phyloP scores from a whole-genome alignment of 345 rosid genomes.

The Conringia planisiliqua region DNA sequence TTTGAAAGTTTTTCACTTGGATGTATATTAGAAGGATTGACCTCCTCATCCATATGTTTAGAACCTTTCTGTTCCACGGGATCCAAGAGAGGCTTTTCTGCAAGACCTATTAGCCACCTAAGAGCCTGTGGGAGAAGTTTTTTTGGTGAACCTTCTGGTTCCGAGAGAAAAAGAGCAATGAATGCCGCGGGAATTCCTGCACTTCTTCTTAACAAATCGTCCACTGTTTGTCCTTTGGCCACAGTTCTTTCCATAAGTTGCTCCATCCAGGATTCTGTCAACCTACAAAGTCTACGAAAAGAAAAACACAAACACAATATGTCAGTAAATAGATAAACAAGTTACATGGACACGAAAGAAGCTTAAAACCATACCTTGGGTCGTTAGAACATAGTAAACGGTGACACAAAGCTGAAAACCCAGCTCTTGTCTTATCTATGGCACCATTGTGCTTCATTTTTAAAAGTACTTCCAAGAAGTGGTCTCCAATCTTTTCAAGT shows the following conservation, averaged over 20 bases:
- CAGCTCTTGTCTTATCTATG: conserved; percentile 97
- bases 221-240: conserved; percentile 85
- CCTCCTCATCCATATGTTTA: conserved; percentile 24
- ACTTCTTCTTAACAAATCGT: conserved; percentile 92
- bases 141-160: conserved; percentile 93
- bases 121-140: conserved; percentile 86
- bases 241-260: conserved; percentile 91
- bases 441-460: conserved; percentile 99
- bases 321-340: background rate
- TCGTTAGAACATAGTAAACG: conserved; percentile 93
- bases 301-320: conserved; percentile 11
- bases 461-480: conserved; percentile 91
- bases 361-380: conserved; percentile 49
- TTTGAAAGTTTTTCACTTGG: conserved; percentile 55
- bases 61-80: conserved; percentile 27
- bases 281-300: conserved; percentile 68
- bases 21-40: conserved; percentile 39
- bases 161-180: conserved; percentile 87
- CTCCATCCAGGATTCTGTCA: conserved; percentile 94
- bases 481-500: conserved; percentile 82
- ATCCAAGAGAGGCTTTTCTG: conserved; percentile 51
- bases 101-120: conserved; percentile 80
- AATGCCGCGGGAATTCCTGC: conserved; percentile 99
- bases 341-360: background rate
- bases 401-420: conserved; percentile 95